Percentiles rank a stretch among this genome's conserved stretches.
phyloP scores from a whole-genome alignment of 345 rosid species.

The Adansonia digitata region DNA sequence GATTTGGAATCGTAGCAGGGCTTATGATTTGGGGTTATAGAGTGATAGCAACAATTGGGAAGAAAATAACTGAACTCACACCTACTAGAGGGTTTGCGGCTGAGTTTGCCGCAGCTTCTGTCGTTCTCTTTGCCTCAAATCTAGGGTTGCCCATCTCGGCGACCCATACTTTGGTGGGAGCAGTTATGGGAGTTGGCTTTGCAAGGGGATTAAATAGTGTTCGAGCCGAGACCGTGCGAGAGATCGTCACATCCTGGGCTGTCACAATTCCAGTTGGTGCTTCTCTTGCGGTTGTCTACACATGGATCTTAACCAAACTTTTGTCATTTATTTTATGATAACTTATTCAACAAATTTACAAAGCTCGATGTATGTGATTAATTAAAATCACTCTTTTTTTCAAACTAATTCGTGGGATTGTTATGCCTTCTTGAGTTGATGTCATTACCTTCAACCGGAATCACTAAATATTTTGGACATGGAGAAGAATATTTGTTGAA shows the following conservation, averaged over 20 bases:
- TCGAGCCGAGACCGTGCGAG: constrained; percentile 74
- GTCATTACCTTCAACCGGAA: constrained; percentile 23
- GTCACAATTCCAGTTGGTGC: constrained; percentile 95
- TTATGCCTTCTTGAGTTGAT: constrained; percentile 16
- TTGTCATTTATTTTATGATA: constrained; percentile 55
- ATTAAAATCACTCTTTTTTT: constrained; percentile 18
- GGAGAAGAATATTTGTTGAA: background rate
- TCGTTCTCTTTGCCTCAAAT: constrained; percentile 79
- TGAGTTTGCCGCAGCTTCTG: constrained; percentile 91
- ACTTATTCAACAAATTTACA: constrained; percentile 5
- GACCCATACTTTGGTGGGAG: constrained; percentile 87
- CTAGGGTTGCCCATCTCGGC: constrained; percentile 86
- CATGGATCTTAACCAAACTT: constrained; percentile 82
- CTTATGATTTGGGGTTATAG: constrained; percentile 84
- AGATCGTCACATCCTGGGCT: constrained; percentile 83
- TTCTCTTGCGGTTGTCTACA: constrained; percentile 65
- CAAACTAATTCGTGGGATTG: constrained; percentile 14
- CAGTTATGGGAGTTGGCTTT: constrained; percentile 98
- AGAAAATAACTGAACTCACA: constrained; percentile 89
- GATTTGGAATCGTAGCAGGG: constrained; percentile 90
- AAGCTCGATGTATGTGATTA: constrained; percentile 23
- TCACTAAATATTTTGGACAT: constrained; percentile 13
- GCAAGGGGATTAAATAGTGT: constrained; percentile 88
- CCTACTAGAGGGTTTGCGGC: constrained; percentile 96
- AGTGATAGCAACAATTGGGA: constrained; percentile 91